phyloP scores from a whole-genome alignment of 257 asterid species.

The Solanum paucissectum region DNA sequence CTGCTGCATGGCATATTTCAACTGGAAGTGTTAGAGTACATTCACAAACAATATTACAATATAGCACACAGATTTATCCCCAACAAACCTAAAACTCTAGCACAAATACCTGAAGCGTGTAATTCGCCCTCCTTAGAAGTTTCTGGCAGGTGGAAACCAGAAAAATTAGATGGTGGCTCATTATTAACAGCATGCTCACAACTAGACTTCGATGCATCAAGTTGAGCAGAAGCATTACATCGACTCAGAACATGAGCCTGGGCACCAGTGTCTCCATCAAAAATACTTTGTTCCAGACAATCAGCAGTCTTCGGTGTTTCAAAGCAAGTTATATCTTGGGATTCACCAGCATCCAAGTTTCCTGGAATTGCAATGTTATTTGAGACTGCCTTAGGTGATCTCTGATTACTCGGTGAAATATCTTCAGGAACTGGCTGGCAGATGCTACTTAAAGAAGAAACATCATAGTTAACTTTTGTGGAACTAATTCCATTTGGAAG shows the following conservation, averaged over 20 bases:
- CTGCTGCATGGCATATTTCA: constrained; percentile 13
- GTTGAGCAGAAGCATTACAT: constrained; percentile 46
- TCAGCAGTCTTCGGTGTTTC: constrained; percentile 18
- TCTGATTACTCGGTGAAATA: constrained; percentile 10
- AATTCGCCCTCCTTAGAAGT: constrained; percentile 31
- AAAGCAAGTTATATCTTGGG: constrained; percentile 21
- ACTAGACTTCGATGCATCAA: constrained; percentile 19
- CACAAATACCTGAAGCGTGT: constrained; percentile 3
- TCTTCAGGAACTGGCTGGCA: constrained; percentile 21
- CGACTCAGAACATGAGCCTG: constrained; percentile 37
- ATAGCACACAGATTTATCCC: background rate
- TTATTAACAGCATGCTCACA: constrained; percentile 18
- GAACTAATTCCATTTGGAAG: constrained; percentile 19
- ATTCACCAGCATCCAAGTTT: constrained; percentile 21
- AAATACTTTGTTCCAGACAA: constrained; percentile 21
- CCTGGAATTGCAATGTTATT: constrained; percentile 6
- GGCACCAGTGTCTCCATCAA: constrained; percentile 15
- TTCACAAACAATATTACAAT: background rate
- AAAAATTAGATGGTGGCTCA: constrained; percentile 25
- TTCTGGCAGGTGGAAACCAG: constrained; percentile 10
- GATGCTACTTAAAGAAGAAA: constrained; percentile 22
- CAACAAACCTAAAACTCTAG: constrained; percentile 44
- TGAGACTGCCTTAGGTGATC: constrained; percentile 19
- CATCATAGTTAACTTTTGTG: constrained; percentile 19
- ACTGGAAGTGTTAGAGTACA: constrained; percentile 21